phyloP scores from a whole-genome alignment of 2,329 filamentous ascomycete genomes.

The Aspergillus fijiensis region DNA sequence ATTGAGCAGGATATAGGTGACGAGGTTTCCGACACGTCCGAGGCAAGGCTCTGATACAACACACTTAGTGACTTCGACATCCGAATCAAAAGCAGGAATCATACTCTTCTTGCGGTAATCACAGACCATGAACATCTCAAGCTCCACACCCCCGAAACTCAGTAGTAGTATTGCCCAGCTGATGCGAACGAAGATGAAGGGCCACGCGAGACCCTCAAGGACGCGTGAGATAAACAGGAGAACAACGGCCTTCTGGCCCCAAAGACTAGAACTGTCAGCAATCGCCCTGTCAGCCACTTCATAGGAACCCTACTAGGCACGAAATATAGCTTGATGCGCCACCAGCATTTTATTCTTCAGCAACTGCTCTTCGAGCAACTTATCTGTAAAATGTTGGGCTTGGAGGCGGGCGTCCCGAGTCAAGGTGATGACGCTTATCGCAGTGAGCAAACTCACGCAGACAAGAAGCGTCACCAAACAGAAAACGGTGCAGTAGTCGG shows the following conservation, averaged over 20 bases:
- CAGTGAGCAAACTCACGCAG: neutral
- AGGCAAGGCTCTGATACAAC: slow-evolving; percentile 1
- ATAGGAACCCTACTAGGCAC: slow-evolving; percentile 5
- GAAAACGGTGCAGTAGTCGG: slow-evolving; percentile 15
- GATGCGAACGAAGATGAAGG: slow-evolving; percentile 13
- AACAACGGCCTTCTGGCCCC: slow-evolving; percentile 14
- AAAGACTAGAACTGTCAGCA: slow-evolving; percentile 7
- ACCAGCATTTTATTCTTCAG: slow-evolving; percentile 9
- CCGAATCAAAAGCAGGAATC: too few species aligned
- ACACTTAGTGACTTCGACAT: neutral
- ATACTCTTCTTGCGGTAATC: neutral
- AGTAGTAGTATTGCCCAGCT: slow-evolving; percentile 9
- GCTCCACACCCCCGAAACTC: neutral
- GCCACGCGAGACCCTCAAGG: slow-evolving; percentile 10
- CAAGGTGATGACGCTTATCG: slow-evolving; percentile 7
- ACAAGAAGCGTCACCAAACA: slow-evolving; percentile 9
- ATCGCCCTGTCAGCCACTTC: neutral
- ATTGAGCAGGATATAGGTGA: slow-evolving; percentile 7
- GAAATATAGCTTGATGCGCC: slow-evolving; percentile 6
- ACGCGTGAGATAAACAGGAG: slow-evolving; percentile 14
- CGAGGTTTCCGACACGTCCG: slow-evolving; percentile 2
- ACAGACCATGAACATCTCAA: slow-evolving; percentile 11
- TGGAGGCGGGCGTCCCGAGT: slow-evolving; percentile 1
- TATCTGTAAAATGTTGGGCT: neutral
- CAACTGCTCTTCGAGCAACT: slow-evolving; percentile 4